phyloP scores from a whole-genome alignment of 345 rosid genomes.

The Euphorbia tirucalli region DNA sequence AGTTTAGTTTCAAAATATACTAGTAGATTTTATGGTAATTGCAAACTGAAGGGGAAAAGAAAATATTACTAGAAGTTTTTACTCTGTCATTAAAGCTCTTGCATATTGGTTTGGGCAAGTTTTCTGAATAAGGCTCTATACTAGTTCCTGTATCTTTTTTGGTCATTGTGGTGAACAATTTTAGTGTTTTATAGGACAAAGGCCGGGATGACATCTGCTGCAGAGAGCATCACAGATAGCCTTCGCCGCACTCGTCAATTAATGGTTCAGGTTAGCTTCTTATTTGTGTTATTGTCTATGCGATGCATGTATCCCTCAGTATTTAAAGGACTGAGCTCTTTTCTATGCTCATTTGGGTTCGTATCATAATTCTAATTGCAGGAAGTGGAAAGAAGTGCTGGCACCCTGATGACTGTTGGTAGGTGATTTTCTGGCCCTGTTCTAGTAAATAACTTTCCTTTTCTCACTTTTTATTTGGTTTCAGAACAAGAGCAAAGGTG shows the following conservation, averaged over 20 bases:
- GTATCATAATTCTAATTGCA: conserved; percentile 26
- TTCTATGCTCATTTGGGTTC: conserved; percentile 7
- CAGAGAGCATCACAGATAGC: conserved; percentile 97
- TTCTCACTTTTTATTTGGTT: background rate
- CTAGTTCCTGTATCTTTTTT: background rate
- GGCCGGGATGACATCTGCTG: conserved; percentile 93
- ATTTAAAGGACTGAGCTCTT: background rate
- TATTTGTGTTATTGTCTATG: conserved; percentile 8
- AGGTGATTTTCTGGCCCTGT: conserved; percentile 31
- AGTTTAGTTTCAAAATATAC: background rate
- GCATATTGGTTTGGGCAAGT: background rate
- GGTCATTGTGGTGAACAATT: background rate
- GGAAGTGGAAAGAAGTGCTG: conserved; percentile 94
- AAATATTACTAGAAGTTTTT: background rate
- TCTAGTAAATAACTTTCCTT: too few relatives aligned
- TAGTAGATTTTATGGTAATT: background rate
- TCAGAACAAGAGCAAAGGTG: background rate
- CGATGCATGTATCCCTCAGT: background rate
- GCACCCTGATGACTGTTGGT: conserved; percentile 78
- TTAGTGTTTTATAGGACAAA: conserved; percentile 53
- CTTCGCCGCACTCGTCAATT: conserved; percentile 89
- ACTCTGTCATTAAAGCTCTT: background rate
- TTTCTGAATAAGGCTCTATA: background rate
- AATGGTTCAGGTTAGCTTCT: conserved; percentile 79
- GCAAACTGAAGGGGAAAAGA: background rate